phyloP scores from a whole-genome alignment of 2,329 filamentous ascomycete species.

The Fusarium papillatum region DNA sequence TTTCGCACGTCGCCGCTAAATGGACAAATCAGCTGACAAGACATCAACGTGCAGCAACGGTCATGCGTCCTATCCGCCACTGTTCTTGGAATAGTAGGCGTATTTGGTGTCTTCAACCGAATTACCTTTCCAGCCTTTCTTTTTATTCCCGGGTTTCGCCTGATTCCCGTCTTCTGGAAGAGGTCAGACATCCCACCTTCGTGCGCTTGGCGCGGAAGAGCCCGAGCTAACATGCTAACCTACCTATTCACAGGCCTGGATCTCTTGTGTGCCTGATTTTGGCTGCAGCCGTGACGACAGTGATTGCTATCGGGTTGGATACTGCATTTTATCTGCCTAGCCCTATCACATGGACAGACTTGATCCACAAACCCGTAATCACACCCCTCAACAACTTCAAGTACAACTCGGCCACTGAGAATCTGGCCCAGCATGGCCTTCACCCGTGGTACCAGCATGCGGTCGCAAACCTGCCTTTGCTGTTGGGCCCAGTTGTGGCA shows the following conservation, averaged over 20 bases:
- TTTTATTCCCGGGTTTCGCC: slow-evolving; percentile 83
- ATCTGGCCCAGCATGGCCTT: slow-evolving; percentile 81
- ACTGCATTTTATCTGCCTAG: slow-evolving; percentile 84
- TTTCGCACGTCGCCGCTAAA: slow-evolving; percentile 11
- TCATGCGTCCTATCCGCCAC: slow-evolving; percentile 82
- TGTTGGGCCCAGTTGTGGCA: slow-evolving; percentile 78
- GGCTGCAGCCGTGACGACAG: slow-evolving; percentile 76
- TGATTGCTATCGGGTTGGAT: slow-evolving; percentile 84
- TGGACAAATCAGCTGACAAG: slow-evolving; percentile 40
- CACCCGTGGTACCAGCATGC: slow-evolving; percentile 86
- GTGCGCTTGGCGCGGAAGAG: slow-evolving; percentile 19
- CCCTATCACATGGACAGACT: slow-evolving; percentile 73
- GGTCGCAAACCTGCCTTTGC: slow-evolving; percentile 76
- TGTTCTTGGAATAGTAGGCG: slow-evolving; percentile 83
- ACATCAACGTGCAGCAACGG: slow-evolving; percentile 67
- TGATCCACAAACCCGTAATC: slow-evolving; percentile 76
- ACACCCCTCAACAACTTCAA: slow-evolving; percentile 83
- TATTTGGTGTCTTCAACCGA: slow-evolving; percentile 94
- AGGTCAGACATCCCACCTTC: slow-evolving; percentile 68
- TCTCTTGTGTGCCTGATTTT: slow-evolving; percentile 74
- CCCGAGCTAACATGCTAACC: slow-evolving; percentile 36
- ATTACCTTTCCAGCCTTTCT: slow-evolving; percentile 98
- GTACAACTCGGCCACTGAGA: slow-evolving; percentile 79
- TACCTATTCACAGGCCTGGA: slow-evolving; percentile 59
- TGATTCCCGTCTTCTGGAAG: slow-evolving; percentile 87